These are phyloP conservation scores for Sparassis latifolia DNA, from an alignment of 1,284 basidiomycete species.

Conservation along the genomic window DNA sequence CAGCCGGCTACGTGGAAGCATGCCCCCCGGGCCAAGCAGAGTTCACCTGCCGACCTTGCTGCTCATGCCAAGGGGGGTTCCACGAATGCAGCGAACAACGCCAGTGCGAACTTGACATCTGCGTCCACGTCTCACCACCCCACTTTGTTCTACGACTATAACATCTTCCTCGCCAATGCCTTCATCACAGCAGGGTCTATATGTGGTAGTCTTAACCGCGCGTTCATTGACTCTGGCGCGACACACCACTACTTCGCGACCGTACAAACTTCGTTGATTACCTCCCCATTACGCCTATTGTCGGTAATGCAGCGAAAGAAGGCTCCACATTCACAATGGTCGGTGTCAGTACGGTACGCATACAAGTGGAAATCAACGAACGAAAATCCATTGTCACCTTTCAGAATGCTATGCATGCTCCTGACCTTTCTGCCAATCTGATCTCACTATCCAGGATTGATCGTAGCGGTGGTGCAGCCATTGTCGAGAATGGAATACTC, in stretches of 20 bases:
- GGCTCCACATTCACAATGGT: slow-evolving; percentile 1
- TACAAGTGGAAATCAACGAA: background rate
- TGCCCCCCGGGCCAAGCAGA: background rate
- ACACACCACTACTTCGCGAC: slow-evolving; percentile 3
- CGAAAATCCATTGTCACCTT: background rate
- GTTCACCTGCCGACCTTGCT: background rate
- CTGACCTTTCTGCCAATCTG: slow-evolving; percentile 1
- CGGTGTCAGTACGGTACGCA: background rate
- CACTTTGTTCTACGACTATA: no score
- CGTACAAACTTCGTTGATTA: background rate
- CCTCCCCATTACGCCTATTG: background rate
- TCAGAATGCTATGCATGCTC: background rate
- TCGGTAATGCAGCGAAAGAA: background rate
- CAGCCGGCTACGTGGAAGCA: slow-evolving; percentile 1
- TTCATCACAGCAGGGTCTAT: background rate
- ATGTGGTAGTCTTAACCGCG: background rate
- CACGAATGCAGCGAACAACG: background rate
- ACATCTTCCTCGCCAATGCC: background rate
- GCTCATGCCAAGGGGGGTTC: background rate
- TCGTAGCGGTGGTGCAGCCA: background rate
- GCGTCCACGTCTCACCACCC: no score
- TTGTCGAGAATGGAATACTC: background rate
- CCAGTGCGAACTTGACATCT: background rate
- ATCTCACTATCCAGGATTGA: slow-evolving; percentile 1
- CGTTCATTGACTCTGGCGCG: background rate